phyloP scores from a whole-genome alignment of 2,329 filamentous ascomycete species.

The Beauveria medogensis region DNA sequence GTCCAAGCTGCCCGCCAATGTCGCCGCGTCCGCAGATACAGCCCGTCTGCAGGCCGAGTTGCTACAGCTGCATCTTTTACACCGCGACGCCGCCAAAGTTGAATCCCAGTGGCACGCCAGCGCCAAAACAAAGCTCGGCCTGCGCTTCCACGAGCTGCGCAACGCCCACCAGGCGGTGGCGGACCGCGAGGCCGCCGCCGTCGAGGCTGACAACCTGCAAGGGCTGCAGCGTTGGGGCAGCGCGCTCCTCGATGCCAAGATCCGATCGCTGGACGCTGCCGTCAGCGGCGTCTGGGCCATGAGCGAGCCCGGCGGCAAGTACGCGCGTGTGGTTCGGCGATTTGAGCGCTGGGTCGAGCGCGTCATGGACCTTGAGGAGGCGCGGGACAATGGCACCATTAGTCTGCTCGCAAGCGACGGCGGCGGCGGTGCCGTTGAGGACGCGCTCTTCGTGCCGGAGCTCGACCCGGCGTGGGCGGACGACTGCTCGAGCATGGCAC shows the following conservation, averaged over 20 bases:
- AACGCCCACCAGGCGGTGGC: slow-evolving; percentile 26
- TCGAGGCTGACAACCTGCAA: slow-evolving; percentile 42
- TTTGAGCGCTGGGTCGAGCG: slow-evolving; percentile 53
- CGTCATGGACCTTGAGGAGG: slow-evolving; percentile 38
- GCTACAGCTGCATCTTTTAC: slow-evolving; percentile 56
- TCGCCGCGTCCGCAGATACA: slow-evolving; percentile 51
- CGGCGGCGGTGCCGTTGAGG: slow-evolving; percentile 8
- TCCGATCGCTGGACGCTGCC: slow-evolving; percentile 50
- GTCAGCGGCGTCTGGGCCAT: slow-evolving; percentile 50
- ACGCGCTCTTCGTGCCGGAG: slow-evolving; percentile 43
- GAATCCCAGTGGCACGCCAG: slow-evolving; percentile 46
- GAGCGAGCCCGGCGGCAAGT: slow-evolving; percentile 47
- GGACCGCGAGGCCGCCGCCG: slow-evolving; percentile 31
- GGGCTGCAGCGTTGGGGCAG: slow-evolving; percentile 45
- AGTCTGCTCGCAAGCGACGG: slow-evolving; percentile 18
- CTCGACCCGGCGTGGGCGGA: slow-evolving; percentile 52
- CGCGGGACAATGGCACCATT: slow-evolving; percentile 30
- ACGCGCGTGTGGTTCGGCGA: slow-evolving; percentile 42
- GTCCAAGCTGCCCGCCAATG: slow-evolving; percentile 52
- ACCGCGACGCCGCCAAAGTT: slow-evolving; percentile 42
- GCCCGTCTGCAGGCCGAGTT: slow-evolving; percentile 55
- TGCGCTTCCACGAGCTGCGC: slow-evolving; percentile 35
- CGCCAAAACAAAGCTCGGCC: slow-evolving; percentile 40
- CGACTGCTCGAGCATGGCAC: slow-evolving; percentile 43
- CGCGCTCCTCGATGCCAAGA: slow-evolving; percentile 41